These are phyloP conservation scores for Fraxinus velutina DNA, from an alignment of 305 asterid species.

Conservation along the genomic window DNA sequence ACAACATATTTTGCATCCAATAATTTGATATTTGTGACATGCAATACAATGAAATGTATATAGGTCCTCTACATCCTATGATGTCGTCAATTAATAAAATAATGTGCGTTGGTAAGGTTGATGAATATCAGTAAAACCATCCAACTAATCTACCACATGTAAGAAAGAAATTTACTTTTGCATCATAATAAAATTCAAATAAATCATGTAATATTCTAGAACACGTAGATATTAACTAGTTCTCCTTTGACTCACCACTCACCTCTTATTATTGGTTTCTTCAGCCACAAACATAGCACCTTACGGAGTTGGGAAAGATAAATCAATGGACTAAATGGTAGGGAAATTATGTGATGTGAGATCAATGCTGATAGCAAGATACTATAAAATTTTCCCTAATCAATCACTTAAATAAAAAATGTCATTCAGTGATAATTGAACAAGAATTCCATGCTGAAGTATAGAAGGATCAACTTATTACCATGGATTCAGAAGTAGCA, in stretches of 20 bases:
- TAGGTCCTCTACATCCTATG: too few relatives aligned
- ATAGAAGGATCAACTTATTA: not conserved
- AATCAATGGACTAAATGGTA: not conserved
- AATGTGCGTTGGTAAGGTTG: not conserved
- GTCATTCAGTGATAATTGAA: slow-evolving; percentile 2
- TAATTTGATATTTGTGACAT: slow-evolving; percentile 11
- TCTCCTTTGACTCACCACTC: slow-evolving; percentile 12
- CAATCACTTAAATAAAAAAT: slow-evolving; percentile 7
- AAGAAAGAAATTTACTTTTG: not conserved
- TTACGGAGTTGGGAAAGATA: slow-evolving; percentile 6
- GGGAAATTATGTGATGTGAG: not conserved
- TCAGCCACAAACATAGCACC: slow-evolving; percentile 5
- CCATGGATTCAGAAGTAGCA: slow-evolving; percentile 8
- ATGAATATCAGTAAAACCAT: not conserved
- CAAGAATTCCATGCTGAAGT: slow-evolving; percentile 17
- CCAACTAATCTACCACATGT: not conserved
- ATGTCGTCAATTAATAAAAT: not conserved
- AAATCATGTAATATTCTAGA: not conserved
- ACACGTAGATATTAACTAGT: slow-evolving; percentile 2
- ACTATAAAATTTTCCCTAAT: slow-evolving; percentile 1
- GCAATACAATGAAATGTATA: slow-evolving; percentile 2
- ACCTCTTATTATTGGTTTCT: slow-evolving; percentile 11
- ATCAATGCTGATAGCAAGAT: slow-evolving; percentile 13
- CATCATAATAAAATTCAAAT: slow-evolving; percentile 1
- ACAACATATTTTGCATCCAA: slow-evolving; percentile 9